Percentiles rank a stretch among this genome's conserved stretches.
Evolutionary conservation across 176 grass and related monocot species (phyloP).

Genomic region (Ananas comosus): DNA sequence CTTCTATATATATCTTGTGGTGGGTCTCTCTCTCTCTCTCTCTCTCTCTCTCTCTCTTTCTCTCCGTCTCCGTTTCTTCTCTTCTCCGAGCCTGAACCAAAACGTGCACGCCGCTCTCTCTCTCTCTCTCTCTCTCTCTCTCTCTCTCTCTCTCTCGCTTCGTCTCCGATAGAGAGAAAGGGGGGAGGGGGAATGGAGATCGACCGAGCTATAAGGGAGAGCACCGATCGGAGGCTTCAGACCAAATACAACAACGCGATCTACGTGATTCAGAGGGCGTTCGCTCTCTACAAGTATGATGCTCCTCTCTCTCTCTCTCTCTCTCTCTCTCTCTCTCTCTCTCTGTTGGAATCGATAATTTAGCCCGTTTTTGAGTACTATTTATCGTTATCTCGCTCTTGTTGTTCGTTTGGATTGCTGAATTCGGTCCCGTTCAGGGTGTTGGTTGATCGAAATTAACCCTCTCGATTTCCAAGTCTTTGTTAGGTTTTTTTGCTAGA

Average conservation of each 20-base stretch:
- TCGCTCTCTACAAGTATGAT: constrained; percentile 84
- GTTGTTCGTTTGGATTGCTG: too few relatives aligned
- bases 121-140: too few relatives aligned
- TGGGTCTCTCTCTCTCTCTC: too few relatives aligned
- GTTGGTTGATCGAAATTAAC: too few relatives aligned
- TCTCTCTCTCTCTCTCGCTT: too few relatives aligned
- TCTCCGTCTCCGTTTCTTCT: background rate
- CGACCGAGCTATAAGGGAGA: constrained; percentile 58
- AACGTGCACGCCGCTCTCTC: too few relatives aligned
- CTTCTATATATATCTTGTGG: too few relatives aligned
- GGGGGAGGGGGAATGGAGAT: constrained; percentile 63
- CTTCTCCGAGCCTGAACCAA: background rate
- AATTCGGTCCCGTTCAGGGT: too few relatives aligned
- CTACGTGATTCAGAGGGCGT: constrained; percentile 91
- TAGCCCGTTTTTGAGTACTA: background rate
- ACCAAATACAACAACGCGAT: constrained; percentile 82
- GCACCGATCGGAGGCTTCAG: constrained; percentile 65
- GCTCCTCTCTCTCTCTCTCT: background rate
- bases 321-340: background rate
- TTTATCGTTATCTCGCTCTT: background rate
- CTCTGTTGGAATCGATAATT: background rate
- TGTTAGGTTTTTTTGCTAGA: too few relatives aligned
- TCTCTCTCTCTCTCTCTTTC: too few relatives aligned
- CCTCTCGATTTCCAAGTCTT: too few relatives aligned
- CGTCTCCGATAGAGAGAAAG: too few relatives aligned